Percentiles rank a stretch among this genome's conserved stretches.
Conservation (phyloP, 176 grass and related monocot species). For the Dactylis glomerata region DNA sequence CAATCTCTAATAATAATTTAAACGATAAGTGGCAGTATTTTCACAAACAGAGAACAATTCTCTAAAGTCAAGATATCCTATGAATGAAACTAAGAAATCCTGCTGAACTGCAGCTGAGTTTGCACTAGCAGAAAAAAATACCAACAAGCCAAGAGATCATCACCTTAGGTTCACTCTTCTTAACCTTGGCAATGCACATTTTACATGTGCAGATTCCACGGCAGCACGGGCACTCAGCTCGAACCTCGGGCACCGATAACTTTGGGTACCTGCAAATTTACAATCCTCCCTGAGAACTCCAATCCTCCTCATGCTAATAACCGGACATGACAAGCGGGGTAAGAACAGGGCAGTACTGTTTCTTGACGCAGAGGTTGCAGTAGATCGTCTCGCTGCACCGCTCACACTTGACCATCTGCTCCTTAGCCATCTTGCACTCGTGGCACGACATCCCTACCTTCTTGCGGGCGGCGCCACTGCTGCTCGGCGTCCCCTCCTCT, state of each 20-base stretch:
- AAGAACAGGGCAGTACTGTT: not conserved
- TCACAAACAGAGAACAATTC: not conserved
- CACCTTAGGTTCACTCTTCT: constrained; percentile 25
- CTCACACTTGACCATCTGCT: constrained; percentile 6
- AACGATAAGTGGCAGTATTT: not conserved
- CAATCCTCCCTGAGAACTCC: too few species aligned
- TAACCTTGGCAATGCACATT: not conserved
- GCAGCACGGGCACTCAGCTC: constrained; percentile 32
- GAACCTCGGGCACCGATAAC: constrained; percentile 12
- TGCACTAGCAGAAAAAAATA: not conserved
- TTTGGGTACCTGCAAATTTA: constrained; percentile 35
- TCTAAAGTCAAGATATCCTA: not conserved
- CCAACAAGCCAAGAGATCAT: not conserved
- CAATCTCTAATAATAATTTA: not conserved
- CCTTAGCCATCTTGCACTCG: constrained; percentile 6
- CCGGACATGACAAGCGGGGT: too few species aligned
- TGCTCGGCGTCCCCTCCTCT: not conserved
- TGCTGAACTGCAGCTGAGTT: not conserved
- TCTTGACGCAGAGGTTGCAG: constrained; percentile 28
- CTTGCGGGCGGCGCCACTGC: not conserved
- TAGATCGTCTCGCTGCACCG: constrained; percentile 25
- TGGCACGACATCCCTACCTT: constrained; percentile 26
- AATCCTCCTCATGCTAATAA: too few species aligned
- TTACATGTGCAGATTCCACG: constrained; percentile 26
- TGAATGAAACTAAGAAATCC: not conserved